Conservation (phyloP, 2,329 filamentous ascomycete species). For the Fusarium goolgardi region DNA sequence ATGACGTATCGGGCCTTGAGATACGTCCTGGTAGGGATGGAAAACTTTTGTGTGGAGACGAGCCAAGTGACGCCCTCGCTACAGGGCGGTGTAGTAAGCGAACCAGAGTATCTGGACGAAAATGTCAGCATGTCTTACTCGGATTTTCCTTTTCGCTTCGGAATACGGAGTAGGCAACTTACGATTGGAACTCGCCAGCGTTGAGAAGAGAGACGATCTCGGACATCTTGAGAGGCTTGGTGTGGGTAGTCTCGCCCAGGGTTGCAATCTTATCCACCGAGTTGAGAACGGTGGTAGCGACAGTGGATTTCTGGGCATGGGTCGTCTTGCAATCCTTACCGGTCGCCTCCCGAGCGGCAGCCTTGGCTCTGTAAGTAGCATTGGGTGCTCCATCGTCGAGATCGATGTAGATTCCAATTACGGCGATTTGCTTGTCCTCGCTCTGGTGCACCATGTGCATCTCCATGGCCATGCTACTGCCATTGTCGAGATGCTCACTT, state of each 20-base stretch:
- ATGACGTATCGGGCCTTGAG: conserved; percentile 64
- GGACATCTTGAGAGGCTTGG: conserved; percentile 57
- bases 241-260: conserved; percentile 53
- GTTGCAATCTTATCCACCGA: conserved; percentile 51
- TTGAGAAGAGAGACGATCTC: conserved; percentile 49
- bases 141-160: not conserved
- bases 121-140: conserved; percentile 16
- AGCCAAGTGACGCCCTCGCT: conserved; percentile 67
- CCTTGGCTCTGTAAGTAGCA: not conserved
- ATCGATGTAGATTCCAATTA: conserved; percentile 45
- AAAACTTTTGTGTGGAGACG: conserved; percentile 60
- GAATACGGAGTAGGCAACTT: conserved; percentile 11
- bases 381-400: conserved; percentile 25
- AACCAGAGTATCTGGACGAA: conserved; percentile 61
- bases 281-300: conserved; percentile 54
- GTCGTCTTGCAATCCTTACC: not conserved
- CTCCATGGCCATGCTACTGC: conserved; percentile 49
- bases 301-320: conserved; percentile 28
- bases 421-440: conserved; percentile 45
- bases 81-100: conserved; percentile 72
- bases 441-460: conserved; percentile 48
- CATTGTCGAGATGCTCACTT: conserved; percentile 66
- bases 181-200: conserved; percentile 49
- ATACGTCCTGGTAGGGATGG: conserved; percentile 61
- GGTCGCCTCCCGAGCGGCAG: conserved; percentile 2